Evolutionary conservation across 176 grass and related monocot species (phyloP), one percentile per base, ranked within the genome.

Genomic region (Ensete glaucum): DNA sequence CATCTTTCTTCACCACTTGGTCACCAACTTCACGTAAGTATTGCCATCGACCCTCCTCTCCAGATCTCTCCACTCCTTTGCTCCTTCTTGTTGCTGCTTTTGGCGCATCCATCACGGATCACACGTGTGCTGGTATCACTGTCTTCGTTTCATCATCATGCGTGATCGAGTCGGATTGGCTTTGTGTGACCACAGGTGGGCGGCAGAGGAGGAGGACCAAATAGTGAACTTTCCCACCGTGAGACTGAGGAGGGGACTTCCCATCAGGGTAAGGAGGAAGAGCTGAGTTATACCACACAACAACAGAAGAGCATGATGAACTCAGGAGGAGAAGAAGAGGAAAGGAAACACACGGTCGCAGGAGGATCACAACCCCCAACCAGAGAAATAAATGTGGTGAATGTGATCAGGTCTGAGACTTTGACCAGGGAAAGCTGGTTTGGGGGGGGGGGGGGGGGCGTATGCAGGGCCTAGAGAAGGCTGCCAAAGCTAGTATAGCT

Each of bases 1-100:
- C 85, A 94, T 99, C 80, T 99, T 99, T 86, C 90, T 99, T 9
- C 95, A 99, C 84, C 95, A 99, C 86, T 81, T 99, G 86, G 88
- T 94, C 79, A 99, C 95, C 69, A 91, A 76, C 83, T 99, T 99
- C 88, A 87, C 82, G 95, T 99, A 91, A 80, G 86, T 4, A 43
- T 43, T 43, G 34, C 34, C 34, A 43, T 6, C 34, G 4, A 4
- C 34, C 34, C 34, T 43, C 34, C 34, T 43, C 34, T 43, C 34
- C 34, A 43, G 34, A 43, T 43, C 34, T 43, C 4, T 43, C 34
- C 34, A 43, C 34, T 43, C 34, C 34, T 43, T 43, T 43, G 34
- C 34, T 21, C 13, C 16, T 58, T 60, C 19, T 60, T n/a, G 17
- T 17, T 60, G 19, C 14, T 8, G 57, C 57, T n/a, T 60, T 60